Evolutionary conservation across 1,139 yeast species (phyloP), one percentile per base, ranked within the genome.

Genomic region (Protomyces lactucae-debilis): DNA sequence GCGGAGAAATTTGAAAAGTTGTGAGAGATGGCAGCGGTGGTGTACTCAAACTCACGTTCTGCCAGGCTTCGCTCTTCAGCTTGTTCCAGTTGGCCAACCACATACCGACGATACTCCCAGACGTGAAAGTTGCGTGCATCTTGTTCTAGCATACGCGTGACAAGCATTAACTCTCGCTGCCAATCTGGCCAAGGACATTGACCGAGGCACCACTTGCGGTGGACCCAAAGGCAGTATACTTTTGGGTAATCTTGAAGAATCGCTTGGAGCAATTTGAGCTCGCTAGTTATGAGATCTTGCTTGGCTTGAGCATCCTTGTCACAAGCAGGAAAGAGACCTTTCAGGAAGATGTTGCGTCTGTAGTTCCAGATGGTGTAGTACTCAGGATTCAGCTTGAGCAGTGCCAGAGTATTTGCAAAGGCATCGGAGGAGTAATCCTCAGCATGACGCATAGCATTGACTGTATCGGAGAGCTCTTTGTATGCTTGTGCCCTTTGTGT

Each of bases 181-280:
- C 96, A 91, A 65, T 86, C 77, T 3, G 83, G 80, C 54, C 55
- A 46, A 4, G 86, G 84, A 57, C 84, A 77, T 66, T 80, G 78
- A 64, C 81, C 79, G 52, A 93, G 76, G 61, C 89, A 82, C 99
- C 99, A 93, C 23, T 83, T 77, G 39, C 99, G 80, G 74, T 93
- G 98, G 71, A 87, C 88, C 97, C 98, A 93, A 21, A 93, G 86
- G 97, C 98, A 92, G 73, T 93, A 93, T 46, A 92, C 88, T 73
- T 93, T 93, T 1, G 99, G 99, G 69, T 76, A 86, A 66, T 80
- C 75, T 66, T 82, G 83, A 71, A 93, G 76, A 69, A 85, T 81
- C 0, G 76, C 75, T 77, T 87, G 79, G 0, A 85, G 80, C 71
- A 89, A 83, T 45, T 76, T 72, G 60, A 93, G 77, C 70, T 93